Percentiles rank a stretch among this genome's conserved stretches.
phyloP scores from a whole-genome alignment of 345 rosid species.

The Eucalyptus lansdowneana region DNA sequence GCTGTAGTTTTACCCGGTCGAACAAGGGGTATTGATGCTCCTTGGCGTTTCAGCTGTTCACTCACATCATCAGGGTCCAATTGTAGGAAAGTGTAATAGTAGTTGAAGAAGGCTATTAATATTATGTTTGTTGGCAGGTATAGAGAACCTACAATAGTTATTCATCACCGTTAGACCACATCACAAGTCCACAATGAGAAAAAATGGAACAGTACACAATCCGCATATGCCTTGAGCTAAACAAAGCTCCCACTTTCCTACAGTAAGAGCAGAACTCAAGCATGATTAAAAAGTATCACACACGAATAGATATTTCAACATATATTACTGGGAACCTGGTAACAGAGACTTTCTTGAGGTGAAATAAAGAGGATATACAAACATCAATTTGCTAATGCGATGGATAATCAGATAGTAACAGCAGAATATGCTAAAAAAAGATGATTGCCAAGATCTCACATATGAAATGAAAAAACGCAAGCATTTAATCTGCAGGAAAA shows the following conservation, averaged over 20 bases:
- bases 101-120: conserved; percentile 95
- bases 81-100: conserved; percentile 95
- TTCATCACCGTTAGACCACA: not conserved
- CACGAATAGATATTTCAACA: not conserved
- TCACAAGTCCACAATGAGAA: not conserved
- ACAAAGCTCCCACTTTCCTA: not conserved
- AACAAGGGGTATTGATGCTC: conserved; percentile 91
- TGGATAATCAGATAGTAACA: not conserved
- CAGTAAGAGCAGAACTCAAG: not conserved
- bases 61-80: conserved; percentile 97
- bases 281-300: not conserved
- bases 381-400: not conserved
- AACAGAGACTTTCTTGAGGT: not conserved
- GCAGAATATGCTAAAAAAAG: not conserved
- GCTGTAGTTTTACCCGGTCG: conserved; percentile 95
- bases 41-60: conserved; percentile 96
- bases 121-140: conserved; percentile 87
- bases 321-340: not conserved
- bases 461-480: not conserved
- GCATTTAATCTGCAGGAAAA: not conserved
- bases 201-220: not conserved
- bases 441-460: not conserved
- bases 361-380: not conserved
- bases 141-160: conserved; percentile 55
- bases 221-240: not conserved